These are phyloP conservation scores for Floccularia luteovirens DNA, from an alignment of 768 basidiomycete genomes.

Conservation along the genomic window DNA sequence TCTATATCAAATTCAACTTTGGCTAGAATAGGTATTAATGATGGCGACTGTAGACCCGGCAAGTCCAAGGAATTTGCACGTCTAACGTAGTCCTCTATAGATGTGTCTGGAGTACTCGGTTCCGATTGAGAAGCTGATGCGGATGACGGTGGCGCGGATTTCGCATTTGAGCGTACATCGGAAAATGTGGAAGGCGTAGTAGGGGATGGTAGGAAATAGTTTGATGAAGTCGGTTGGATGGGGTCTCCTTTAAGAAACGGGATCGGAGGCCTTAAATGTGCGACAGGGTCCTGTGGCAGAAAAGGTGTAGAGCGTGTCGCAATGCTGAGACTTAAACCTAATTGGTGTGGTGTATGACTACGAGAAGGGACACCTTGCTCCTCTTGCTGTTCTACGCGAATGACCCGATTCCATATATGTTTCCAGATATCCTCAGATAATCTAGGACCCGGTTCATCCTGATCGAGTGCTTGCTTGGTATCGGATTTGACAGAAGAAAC, in stretches of 20 bases:
- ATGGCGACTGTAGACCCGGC: constrained; percentile 55
- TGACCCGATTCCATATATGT: constrained; percentile 72
- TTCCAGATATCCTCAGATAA: constrained; percentile 86
- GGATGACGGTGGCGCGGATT: constrained; percentile 42
- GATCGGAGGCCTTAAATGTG: constrained; percentile 36
- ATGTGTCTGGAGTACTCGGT: constrained; percentile 50
- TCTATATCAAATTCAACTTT: constrained; percentile 97
- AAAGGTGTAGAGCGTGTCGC: constrained; percentile 34
- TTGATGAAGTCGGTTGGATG: constrained; percentile 26
- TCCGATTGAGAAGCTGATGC: constrained; percentile 32
- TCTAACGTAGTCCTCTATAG: constrained; percentile 26
- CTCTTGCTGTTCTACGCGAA: constrained; percentile 50
- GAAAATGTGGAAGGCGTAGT: constrained; percentile 49
- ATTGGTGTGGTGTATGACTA: constrained; percentile 27
- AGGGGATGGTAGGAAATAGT: constrained; percentile 37
- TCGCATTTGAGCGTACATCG: constrained; percentile 36
- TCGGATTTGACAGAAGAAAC: constrained; percentile 26
- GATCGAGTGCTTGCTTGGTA: constrained; percentile 10
- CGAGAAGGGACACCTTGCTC: constrained; percentile 28
- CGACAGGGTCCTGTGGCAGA: constrained; percentile 22
- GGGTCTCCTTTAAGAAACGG: constrained; percentile 33
- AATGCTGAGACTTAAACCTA: constrained; percentile 36
- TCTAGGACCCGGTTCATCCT: constrained; percentile 65
- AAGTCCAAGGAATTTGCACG: constrained; percentile 49
- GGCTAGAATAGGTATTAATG: constrained; percentile 78